These are phyloP conservation scores for Camellia lanceoleosa DNA, from an alignment of 148 eudicot genomes.

Conservation along the genomic window DNA sequence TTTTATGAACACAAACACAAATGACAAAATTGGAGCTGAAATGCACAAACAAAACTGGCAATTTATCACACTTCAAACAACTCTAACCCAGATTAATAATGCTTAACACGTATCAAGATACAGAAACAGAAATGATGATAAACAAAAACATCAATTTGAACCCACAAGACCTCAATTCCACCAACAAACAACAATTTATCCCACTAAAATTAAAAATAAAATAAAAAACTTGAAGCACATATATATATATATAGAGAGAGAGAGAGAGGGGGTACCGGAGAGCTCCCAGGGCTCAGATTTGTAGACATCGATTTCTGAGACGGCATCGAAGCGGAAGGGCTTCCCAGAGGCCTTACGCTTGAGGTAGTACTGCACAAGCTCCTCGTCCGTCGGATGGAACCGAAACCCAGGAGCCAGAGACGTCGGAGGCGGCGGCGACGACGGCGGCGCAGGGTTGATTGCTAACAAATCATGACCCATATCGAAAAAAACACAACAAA, in stretches of 20 bases:
- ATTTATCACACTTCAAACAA: neutral
- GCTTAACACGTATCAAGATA: neutral
- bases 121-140: neutral
- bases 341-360: slow-evolving; percentile 35
- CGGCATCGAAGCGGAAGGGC: slow-evolving; percentile 40
- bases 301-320: slow-evolving; percentile 39
- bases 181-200: neutral
- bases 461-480: slow-evolving; percentile 17
- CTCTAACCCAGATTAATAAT: neutral
- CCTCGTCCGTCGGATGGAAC: slow-evolving; percentile 43
- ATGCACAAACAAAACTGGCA: neutral
- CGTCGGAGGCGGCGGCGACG: slow-evolving; percentile 21
- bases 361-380: slow-evolving; percentile 40
- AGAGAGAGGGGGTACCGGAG: slow-evolving; percentile 18
- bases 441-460: neutral
- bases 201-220: neutral
- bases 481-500: neutral
- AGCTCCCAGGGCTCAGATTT: slow-evolving; percentile 46
- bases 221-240: neutral
- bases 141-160: neutral
- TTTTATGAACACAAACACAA: neutral
- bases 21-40: slow-evolving; percentile 1
- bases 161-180: slow-evolving; percentile 4
- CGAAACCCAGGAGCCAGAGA: slow-evolving; percentile 42
- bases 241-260: neutral